These are phyloP conservation scores for Cyberlindnera mrakii DNA, from an alignment of 805 yeast genomes.

Conservation along the genomic window DNA sequence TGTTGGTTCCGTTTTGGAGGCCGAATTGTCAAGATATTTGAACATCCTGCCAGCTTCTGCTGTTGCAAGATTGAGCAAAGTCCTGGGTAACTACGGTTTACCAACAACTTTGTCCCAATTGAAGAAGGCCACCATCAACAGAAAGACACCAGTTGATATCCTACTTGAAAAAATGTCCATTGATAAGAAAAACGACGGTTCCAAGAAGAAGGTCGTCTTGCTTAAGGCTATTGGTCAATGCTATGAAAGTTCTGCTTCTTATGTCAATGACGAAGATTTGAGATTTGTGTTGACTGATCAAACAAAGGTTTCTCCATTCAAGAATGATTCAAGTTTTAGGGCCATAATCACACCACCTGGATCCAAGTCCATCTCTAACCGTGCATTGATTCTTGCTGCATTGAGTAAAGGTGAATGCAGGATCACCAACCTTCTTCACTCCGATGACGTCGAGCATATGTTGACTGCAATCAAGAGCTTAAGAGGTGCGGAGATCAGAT, in stretches of 20 bases:
- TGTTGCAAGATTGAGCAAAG: constrained; percentile 81
- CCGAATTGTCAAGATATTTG: constrained; percentile 87
- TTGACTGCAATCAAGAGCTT: constrained; percentile 74
- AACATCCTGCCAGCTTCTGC: constrained; percentile 90
- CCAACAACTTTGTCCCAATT: constrained; percentile 68
- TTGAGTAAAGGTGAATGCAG: constrained; percentile 80
- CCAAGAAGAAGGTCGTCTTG: constrained; percentile 80
- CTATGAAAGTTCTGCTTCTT: constrained; percentile 81
- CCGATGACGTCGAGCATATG: constrained; percentile 96
- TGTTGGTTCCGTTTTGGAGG: constrained; percentile 92
- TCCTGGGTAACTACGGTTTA: constrained; percentile 77
- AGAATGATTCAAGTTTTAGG: constrained; percentile 22
- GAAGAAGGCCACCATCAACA: constrained; percentile 61
- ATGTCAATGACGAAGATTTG: constrained; percentile 74
- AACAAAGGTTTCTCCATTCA: constrained; percentile 57
- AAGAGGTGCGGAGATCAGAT: constrained; percentile 72
- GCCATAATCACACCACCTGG: constrained; percentile 80
- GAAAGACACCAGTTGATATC: constrained; percentile 68
- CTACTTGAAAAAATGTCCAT: constrained; percentile 84
- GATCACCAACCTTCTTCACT: constrained; percentile 81
- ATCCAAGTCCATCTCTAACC: constrained; percentile 92
- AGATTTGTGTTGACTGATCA: constrained; percentile 82
- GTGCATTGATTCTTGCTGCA: constrained; percentile 91
- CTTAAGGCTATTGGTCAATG: constrained; percentile 84
- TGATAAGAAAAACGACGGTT: constrained; percentile 94